Percentiles rank a stretch among this genome's conserved stretches.
Evolutionary conservation across 1,284 basidiomycete species (phyloP).

Genomic region (Grifola frondosa): DNA sequence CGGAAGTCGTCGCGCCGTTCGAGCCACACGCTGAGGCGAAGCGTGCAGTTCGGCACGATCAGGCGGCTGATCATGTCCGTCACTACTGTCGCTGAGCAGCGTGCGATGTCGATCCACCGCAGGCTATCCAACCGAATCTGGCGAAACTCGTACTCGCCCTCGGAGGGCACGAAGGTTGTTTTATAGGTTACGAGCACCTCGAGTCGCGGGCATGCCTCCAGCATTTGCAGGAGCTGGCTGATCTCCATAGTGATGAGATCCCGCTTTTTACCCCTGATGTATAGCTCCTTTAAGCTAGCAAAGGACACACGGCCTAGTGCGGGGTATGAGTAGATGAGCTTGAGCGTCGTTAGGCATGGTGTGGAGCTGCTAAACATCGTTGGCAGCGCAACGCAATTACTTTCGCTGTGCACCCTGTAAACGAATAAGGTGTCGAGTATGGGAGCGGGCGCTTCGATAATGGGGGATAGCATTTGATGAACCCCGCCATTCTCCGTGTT

Average conservation of each 20-base stretch:
- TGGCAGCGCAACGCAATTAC: conserved; percentile 25
- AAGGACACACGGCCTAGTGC: conserved; percentile 18
- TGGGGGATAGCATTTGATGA: conserved; percentile 20
- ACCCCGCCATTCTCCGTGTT: conserved; percentile 23
- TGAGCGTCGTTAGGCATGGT: conserved; percentile 24
- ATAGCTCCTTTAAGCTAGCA: conserved; percentile 22
- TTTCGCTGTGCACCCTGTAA: conserved; percentile 20
- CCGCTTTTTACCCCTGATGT: conserved; percentile 30
- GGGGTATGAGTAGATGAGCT: conserved; percentile 27
- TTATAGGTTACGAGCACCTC: conserved; percentile 27
- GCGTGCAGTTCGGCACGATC: conserved; percentile 27
- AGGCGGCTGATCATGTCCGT: conserved; percentile 26
- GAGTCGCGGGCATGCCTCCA: conserved; percentile 26
- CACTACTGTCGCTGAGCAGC: conserved; percentile 22
- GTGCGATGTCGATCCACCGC: conserved; percentile 26
- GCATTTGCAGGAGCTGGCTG: conserved; percentile 26
- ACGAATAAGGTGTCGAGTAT: conserved; percentile 29
- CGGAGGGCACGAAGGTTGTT: conserved; percentile 22
- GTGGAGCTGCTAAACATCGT: conserved; percentile 27
- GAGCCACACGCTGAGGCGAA: conserved; percentile 27
- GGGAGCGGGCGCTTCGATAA: conserved; percentile 25
- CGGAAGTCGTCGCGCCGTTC: conserved; percentile 30
- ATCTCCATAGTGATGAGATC: conserved; percentile 24
- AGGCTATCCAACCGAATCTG: conserved; percentile 25
- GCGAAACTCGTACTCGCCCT: conserved; percentile 20